Evolutionary conservation across 805 yeast genomes (phyloP).

Genomic region (Hanseniaspora singularis): DNA sequence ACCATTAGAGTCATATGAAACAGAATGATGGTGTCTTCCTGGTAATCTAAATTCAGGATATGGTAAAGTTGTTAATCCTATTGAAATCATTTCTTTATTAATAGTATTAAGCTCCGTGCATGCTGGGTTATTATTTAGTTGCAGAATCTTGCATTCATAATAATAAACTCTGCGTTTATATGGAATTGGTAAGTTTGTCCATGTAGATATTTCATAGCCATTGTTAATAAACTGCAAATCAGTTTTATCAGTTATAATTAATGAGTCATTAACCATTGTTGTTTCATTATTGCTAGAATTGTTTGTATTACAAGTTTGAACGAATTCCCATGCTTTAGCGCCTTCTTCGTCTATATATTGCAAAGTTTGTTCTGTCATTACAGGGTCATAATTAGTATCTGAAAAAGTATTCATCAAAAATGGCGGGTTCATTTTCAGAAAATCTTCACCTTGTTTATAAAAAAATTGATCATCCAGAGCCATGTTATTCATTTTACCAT

Average conservation of each 20-base stretch:
- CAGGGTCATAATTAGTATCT: constrained; percentile 24
- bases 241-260: constrained; percentile 50
- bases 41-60: constrained; percentile 91
- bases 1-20: constrained; percentile 83
- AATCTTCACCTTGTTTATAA: constrained; percentile 33
- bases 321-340: constrained; percentile 80
- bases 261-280: constrained; percentile 43
- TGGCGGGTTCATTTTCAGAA: constrained; percentile 33
- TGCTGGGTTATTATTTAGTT: constrained; percentile 32
- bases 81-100: constrained; percentile 42
- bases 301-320: constrained; percentile 30
- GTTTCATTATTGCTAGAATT: constrained; percentile 26
- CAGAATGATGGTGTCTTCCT: constrained; percentile 75
- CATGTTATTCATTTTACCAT: constrained; percentile 51
- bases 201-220: constrained; percentile 53
- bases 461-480: constrained; percentile 34
- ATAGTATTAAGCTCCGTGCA: constrained; percentile 6
- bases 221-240: constrained; percentile 47
- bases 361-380: constrained; percentile 27
- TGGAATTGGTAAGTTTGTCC: constrained; percentile 78
- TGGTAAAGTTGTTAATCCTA: constrained; percentile 77
- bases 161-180: constrained; percentile 72
- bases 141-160: constrained; percentile 77
- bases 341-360: constrained; percentile 73
- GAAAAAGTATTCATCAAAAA: constrained; percentile 30